These are phyloP conservation scores for Takashimella tepidaria DNA, from an alignment of 1,284 basidiomycete species.

Conservation along the genomic window DNA sequence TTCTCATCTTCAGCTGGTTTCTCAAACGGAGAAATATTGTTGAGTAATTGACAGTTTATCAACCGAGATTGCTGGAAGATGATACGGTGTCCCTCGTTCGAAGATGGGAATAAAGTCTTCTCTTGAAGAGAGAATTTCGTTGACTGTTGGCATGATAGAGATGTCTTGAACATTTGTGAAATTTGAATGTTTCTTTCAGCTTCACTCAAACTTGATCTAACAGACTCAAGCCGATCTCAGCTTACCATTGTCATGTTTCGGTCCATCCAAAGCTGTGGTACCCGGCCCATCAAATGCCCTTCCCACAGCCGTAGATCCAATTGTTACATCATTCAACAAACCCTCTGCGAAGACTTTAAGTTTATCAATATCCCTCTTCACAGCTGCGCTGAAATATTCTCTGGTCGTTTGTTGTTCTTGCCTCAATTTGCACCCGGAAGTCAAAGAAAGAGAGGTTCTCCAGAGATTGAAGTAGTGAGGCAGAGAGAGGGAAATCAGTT, in stretches of 20 bases:
- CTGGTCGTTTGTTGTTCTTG: not conserved
- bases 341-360: not conserved
- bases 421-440: not conserved
- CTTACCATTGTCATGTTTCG: not conserved
- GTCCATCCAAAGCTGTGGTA: not conserved
- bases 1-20: not conserved
- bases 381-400: not conserved
- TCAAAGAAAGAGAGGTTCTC: not conserved
- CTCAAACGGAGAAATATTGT: slow-evolving; percentile 47
- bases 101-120: slow-evolving; percentile 58
- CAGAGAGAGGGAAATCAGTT: not conserved
- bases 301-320: not conserved
- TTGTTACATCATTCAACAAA: not conserved
- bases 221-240: no score
- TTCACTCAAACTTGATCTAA: no score
- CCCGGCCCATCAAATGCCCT: not conserved
- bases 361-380: not conserved
- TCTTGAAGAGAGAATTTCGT: slow-evolving; percentile 54
- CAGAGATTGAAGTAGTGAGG: not conserved
- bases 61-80: not conserved
- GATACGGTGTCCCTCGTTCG: slow-evolving; percentile 58
- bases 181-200: slow-evolving; percentile 45
- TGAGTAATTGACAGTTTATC: not conserved
- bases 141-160: slow-evolving; percentile 58
- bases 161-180: slow-evolving; percentile 56